phyloP scores from a whole-genome alignment of 2,329 filamentous ascomycete species.

The Amauroascus niger region DNA sequence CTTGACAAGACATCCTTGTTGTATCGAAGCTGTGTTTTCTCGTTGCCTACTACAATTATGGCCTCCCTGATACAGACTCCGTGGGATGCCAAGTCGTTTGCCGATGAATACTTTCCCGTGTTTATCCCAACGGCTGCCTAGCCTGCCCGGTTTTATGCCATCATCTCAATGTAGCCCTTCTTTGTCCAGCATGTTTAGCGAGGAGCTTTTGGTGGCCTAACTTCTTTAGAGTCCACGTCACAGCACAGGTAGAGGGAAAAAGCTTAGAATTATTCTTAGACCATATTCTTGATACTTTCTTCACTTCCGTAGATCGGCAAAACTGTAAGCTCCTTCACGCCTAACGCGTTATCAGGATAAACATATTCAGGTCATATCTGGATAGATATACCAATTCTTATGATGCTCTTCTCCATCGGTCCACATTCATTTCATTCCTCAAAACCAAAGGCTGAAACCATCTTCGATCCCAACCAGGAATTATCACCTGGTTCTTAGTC shows the following conservation, averaged over 20 bases:
- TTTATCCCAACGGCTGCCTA: not conserved
- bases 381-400: not conserved
- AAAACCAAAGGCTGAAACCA: slow-evolving; percentile 23
- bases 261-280: not conserved
- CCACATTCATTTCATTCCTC: slow-evolving; percentile 22
- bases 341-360: no score
- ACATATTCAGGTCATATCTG: no score
- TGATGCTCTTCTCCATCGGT: slow-evolving; percentile 24
- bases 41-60: no score
- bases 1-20: no score
- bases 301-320: not conserved
- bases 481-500: slow-evolving; percentile 16
- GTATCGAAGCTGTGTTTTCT: no score
- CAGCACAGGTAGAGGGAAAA: not conserved
- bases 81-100: not conserved
- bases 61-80: no score
- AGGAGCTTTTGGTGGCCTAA: not conserved
- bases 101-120: no score
- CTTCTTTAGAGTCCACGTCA: not conserved
- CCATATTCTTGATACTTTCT: not conserved
- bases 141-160: not conserved
- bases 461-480: slow-evolving; percentile 31
- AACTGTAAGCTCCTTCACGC: not conserved
- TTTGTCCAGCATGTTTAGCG: not conserved
- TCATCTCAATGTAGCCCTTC: not conserved